These are phyloP conservation scores for Kuraishia molischiana DNA, from an alignment of 805 yeast genomes.

Conservation along the genomic window DNA sequence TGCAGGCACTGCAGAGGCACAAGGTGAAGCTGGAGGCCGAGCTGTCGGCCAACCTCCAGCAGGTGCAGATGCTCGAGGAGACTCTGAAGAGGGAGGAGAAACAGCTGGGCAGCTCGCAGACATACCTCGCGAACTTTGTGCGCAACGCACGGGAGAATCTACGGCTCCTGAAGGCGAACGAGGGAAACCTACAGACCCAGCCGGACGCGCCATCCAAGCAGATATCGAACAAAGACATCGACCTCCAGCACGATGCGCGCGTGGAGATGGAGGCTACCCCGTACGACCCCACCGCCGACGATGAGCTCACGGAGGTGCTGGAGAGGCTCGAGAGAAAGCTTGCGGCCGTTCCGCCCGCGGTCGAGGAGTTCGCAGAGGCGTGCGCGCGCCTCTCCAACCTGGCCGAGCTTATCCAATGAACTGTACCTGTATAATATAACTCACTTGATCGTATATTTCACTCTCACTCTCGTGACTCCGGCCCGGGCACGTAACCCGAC, in stretches of 20 bases:
- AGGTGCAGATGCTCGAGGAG: constrained; percentile 1
- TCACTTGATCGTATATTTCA: too few species aligned
- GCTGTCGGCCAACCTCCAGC: constrained; percentile 1
- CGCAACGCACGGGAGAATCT: constrained; percentile 1
- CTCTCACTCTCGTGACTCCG: too few species aligned
- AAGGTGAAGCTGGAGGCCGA: constrained; percentile 1
- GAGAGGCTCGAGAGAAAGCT: background rate
- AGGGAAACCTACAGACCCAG: background rate
- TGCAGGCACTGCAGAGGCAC: background rate
- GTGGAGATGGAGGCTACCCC: background rate
- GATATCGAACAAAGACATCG: background rate
- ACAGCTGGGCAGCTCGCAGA: background rate
- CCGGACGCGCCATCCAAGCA: too few species aligned
- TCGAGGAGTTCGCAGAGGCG: constrained; percentile 1
- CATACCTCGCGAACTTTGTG: background rate
- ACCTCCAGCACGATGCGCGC: background rate
- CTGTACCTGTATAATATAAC: too few species aligned
- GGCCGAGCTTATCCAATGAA: background rate
- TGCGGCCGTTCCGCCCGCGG: background rate
- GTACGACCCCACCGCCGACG: constrained; percentile 1
- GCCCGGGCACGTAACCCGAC: too few species aligned
- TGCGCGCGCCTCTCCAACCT: background rate
- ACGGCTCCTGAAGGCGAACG: constrained; percentile 1
- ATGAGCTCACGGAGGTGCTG: background rate
- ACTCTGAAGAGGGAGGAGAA: background rate